phyloP scores from a whole-genome alignment of 1,284 basidiomycete genomes.

The Sporisorium exsertum region DNA sequence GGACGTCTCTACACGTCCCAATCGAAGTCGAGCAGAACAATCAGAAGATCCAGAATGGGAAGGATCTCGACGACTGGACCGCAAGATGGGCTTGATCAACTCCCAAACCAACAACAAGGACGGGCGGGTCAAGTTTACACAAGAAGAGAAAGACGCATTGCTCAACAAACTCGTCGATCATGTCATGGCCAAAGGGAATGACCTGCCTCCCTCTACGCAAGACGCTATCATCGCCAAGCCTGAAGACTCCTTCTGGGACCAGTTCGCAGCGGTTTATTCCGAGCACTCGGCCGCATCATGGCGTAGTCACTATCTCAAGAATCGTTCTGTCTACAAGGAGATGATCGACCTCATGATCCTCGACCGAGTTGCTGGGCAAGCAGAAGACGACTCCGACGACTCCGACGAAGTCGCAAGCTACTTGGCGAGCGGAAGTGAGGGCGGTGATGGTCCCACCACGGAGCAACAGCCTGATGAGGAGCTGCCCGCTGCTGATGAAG shows the following conservation, averaged over 20 bases:
- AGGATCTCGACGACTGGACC: constrained; percentile 17
- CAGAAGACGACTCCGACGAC: constrained; percentile 1
- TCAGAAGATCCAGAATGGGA: constrained; percentile 35
- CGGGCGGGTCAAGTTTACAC: constrained; percentile 13
- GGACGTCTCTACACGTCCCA: not conserved
- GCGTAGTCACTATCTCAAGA: constrained; percentile 43
- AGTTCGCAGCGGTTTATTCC: constrained; percentile 11
- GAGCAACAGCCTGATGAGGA: not conserved
- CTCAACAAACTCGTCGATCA: constrained; percentile 9
- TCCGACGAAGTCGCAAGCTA: not conserved
- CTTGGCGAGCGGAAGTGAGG: not conserved
- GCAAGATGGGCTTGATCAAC: constrained; percentile 5
- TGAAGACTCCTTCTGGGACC: constrained; percentile 28
- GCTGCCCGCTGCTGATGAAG: not conserved
- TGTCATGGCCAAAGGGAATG: constrained; percentile 3
- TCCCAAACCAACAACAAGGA: not conserved
- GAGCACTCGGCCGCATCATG: constrained; percentile 34
- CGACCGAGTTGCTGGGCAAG: constrained; percentile 6
- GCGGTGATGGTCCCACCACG: not conserved
- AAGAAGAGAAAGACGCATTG: constrained; percentile 22
- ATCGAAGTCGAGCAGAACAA: not conserved
- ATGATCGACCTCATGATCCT: constrained; percentile 9
- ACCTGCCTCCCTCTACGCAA: constrained; percentile 10
- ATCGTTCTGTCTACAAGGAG: constrained; percentile 25
- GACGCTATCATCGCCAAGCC: constrained; percentile 20